Evolutionary conservation across 805 yeast species (phyloP).

Genomic region (Myxozyma udenii): DNA sequence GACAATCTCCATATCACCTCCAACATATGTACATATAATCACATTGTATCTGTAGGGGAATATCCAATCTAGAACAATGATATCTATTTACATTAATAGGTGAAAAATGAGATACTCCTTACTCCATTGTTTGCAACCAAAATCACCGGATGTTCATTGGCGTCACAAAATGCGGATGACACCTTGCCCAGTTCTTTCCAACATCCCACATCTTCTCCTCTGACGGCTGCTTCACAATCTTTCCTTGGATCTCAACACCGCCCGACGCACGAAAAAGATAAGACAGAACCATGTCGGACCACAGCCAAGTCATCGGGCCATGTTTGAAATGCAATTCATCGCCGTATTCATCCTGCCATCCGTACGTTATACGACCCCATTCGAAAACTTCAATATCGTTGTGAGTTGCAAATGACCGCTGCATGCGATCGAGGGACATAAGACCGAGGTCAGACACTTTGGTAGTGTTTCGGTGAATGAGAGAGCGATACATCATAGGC

Average conservation of each 20-base stretch:
- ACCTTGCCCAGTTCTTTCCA: constrained; percentile 9
- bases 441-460: constrained; percentile 14
- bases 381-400: constrained; percentile 20
- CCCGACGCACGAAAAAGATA: constrained; percentile 23
- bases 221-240: constrained; percentile 4
- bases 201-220: constrained; percentile 2
- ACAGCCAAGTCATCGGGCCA: constrained; percentile 14
- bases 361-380: constrained; percentile 18
- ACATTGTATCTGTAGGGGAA: too few relatives aligned
- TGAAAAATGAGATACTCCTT: too few relatives aligned
- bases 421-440: constrained; percentile 17
- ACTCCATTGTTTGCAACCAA: too few relatives aligned
- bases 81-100: too few relatives aligned
- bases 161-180: constrained; percentile 10
- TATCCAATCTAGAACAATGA: too few relatives aligned
- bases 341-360: constrained; percentile 4
- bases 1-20: too few relatives aligned
- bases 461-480: constrained; percentile 5
- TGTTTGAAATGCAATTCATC: constrained; percentile 5
- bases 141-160: too few relatives aligned
- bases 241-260: constrained; percentile 14
- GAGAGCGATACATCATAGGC: constrained; percentile 24
- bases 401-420: constrained; percentile 9
- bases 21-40: too few relatives aligned
- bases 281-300: constrained; percentile 15